These are phyloP conservation scores for Solanum peruvianum DNA, from an alignment of 257 asterid genomes.

Conservation along the genomic window DNA sequence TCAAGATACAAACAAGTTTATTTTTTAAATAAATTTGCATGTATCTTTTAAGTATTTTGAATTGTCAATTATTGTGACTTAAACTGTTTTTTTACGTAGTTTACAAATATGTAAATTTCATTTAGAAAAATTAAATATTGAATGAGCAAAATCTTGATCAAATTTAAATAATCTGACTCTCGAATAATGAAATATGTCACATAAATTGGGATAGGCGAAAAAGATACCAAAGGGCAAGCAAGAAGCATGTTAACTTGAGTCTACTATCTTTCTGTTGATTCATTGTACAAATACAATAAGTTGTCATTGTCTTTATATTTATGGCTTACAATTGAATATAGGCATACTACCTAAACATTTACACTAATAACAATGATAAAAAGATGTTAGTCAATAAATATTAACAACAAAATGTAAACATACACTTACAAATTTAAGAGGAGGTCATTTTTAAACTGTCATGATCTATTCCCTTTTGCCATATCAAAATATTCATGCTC, in stretches of 20 bases:
- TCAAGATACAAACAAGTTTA: too few species aligned
- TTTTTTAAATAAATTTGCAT: too few species aligned
- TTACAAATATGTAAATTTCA: too few species aligned
- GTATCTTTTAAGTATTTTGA: too few species aligned
- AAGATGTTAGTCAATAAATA: not conserved
- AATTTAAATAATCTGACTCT: too few species aligned
- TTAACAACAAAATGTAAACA: not conserved
- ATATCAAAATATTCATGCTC: too few species aligned
- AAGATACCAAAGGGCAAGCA: not conserved
- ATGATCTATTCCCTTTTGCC: not conserved
- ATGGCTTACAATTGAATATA: not conserved
- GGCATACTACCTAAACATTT: not conserved
- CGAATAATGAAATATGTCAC: too few species aligned
- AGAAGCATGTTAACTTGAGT: not conserved
- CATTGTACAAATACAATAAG: not conserved
- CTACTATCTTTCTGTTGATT: not conserved
- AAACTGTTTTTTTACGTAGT: too few species aligned
- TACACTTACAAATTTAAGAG: not conserved
- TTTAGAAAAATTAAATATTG: accelerated
- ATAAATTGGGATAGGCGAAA: accelerated
- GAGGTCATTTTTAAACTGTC: not conserved
- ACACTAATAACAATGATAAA: not conserved
- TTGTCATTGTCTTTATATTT: not conserved
- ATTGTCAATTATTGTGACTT: too few species aligned
- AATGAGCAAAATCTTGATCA: too few species aligned